A percentile compares a stretch with the other conserved stretches of the same genome.
phyloP scores from a whole-genome alignment of 768 basidiomycete genomes.

The Lactarius deliciosus region DNA sequence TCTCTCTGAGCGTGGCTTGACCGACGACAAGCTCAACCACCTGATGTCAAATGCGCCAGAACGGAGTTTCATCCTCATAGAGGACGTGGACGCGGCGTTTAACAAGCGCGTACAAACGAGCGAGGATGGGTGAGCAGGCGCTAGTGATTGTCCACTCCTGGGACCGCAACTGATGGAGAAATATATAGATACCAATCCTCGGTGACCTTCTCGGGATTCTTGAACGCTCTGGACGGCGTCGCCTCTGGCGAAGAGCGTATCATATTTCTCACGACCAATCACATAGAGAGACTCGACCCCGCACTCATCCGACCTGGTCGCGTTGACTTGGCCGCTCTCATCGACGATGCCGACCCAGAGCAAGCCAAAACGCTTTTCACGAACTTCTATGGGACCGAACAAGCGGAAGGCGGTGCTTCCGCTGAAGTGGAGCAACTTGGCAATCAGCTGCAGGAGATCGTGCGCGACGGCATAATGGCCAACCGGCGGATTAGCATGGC shows the following conservation, averaged over 20 bases:
- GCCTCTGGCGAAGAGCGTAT: slow-evolving; percentile 98
- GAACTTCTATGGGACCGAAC: slow-evolving; percentile 68
- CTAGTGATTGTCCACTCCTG: neutral
- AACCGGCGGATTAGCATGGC: slow-evolving; percentile 89
- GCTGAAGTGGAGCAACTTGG: slow-evolving; percentile 50
- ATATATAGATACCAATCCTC: slow-evolving; percentile 80
- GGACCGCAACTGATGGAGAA: slow-evolving; percentile 20
- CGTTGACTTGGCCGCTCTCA: slow-evolving; percentile 79
- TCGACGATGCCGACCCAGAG: slow-evolving; percentile 82
- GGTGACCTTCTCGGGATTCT: slow-evolving; percentile 95
- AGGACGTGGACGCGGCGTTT: slow-evolving; percentile 97
- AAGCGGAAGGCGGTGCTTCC: slow-evolving; percentile 38
- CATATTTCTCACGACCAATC: slow-evolving; percentile 99
- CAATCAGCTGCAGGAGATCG: slow-evolving; percentile 49
- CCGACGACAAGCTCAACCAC: slow-evolving; percentile 95
- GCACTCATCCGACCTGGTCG: slow-evolving; percentile 95
- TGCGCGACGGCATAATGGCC: slow-evolving; percentile 50
- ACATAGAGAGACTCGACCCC: slow-evolving; percentile 82
- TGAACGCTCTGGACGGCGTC: slow-evolving; percentile 96
- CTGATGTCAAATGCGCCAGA: slow-evolving; percentile 91
- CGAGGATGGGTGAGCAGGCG: slow-evolving; percentile 78
- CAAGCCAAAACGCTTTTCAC: slow-evolving; percentile 80
- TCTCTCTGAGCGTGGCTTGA: slow-evolving; percentile 91
- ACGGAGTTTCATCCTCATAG: slow-evolving; percentile 90
- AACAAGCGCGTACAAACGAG: slow-evolving; percentile 87